A percentile compares a stretch with the other conserved stretches of the same genome.
These are phyloP conservation scores for Didymella glomerata DNA, from an alignment of 2,329 filamentous ascomycete genomes.

Conservation along the genomic window DNA sequence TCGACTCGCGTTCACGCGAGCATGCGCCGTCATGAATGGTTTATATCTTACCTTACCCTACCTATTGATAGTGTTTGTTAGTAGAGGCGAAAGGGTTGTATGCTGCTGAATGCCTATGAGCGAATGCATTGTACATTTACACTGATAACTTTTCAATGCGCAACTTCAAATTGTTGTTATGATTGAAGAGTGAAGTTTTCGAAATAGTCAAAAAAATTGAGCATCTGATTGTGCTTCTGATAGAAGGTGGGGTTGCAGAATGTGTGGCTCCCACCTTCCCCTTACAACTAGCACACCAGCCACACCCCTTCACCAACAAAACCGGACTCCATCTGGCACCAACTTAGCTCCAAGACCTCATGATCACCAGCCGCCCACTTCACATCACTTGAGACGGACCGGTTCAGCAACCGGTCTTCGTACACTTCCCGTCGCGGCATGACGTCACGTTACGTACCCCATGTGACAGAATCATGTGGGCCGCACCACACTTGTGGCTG, in stretches of 20 bases:
- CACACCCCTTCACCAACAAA: background rate
- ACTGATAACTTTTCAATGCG: background rate
- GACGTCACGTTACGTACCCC: constrained; percentile 23
- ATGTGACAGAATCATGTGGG: constrained; percentile 22
- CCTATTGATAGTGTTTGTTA: constrained; percentile 32
- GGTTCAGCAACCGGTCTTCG: constrained; percentile 1
- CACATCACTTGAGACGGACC: constrained; percentile 10
- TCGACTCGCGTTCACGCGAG: constrained; percentile 17
- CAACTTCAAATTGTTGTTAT: background rate
- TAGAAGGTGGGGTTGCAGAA: background rate
- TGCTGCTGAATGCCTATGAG: background rate
- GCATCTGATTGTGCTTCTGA: background rate
- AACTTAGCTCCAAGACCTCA: constrained; percentile 15
- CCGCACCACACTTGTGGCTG: constrained; percentile 7
- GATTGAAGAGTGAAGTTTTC: background rate
- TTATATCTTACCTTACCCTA: constrained; percentile 20
- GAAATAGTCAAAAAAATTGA: no score
- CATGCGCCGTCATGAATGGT: constrained; percentile 19
- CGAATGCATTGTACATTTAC: background rate
- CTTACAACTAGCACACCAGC: background rate
- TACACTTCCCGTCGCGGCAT: constrained; percentile 6
- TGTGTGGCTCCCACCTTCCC: background rate
- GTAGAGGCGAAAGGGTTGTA: background rate
- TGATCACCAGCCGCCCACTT: constrained; percentile 15
- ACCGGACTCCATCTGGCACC: background rate